Conservation (phyloP, 176 grass and related monocot species). For the Pontederia crassipes region DNA sequence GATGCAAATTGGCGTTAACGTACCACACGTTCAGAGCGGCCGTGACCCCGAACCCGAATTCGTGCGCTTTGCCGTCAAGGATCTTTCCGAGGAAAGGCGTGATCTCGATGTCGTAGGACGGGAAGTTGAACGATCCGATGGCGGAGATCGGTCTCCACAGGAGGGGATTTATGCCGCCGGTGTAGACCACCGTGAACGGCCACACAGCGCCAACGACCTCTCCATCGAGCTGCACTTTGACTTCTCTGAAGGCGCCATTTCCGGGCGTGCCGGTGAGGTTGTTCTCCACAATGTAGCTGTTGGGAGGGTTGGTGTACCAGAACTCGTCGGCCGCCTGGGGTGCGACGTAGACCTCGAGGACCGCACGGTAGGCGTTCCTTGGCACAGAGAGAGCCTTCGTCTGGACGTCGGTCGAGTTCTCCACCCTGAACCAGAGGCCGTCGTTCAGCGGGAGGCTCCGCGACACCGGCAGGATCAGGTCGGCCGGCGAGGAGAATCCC, state of each 20-base stretch:
- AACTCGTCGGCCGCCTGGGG: conserved; percentile 59
- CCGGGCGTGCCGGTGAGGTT: conserved; percentile 18
- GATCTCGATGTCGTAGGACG: conserved; percentile 74
- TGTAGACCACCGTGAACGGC: conserved; percentile 83
- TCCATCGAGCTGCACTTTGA: conserved; percentile 41
- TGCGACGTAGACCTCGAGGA: conserved; percentile 69
- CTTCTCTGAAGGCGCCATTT: conserved; percentile 70
- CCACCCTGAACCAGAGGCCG: conserved; percentile 59
- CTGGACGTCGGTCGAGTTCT: conserved; percentile 29
- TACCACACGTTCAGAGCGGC: conserved; percentile 43
- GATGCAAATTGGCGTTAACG: conserved; percentile 78
- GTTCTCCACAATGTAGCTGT: conserved; percentile 28
- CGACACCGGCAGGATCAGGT: conserved; percentile 57
- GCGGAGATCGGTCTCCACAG: conserved; percentile 71
- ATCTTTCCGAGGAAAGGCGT: conserved; percentile 53
- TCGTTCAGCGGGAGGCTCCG: conserved; percentile 41
- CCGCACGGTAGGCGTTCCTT: conserved; percentile 50
- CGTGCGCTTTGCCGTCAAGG: conserved; percentile 46
- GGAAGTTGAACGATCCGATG: conserved; percentile 81
- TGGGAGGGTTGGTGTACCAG: conserved; percentile 49
- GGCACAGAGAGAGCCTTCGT: conserved; percentile 37
- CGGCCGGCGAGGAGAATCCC: conserved; percentile 40
- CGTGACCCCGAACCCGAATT: conserved; percentile 54
- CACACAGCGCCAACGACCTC: conserved; percentile 59
- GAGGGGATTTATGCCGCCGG: conserved; percentile 49